Evolutionary conservation across 202 grass and related monocot species (phyloP).

Genomic region (Sporobolus alterniflorus): DNA sequence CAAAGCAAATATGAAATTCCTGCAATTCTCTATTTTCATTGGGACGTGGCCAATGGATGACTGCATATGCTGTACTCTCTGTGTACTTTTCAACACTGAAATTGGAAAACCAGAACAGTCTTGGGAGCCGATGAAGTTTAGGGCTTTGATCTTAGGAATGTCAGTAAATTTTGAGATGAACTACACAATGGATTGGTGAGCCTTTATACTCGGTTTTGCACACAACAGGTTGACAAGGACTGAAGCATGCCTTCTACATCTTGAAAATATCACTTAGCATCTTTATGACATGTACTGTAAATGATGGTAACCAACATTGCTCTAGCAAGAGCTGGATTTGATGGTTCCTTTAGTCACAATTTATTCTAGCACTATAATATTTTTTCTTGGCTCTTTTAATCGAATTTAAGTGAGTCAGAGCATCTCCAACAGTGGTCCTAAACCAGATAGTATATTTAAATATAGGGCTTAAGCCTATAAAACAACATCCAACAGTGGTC

Average conservation of each 20-base stretch:
- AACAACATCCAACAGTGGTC: too few relatives aligned
- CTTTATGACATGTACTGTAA: conserved; percentile 46
- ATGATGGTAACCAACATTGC: conserved; percentile 33
- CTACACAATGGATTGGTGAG: conserved; percentile 80
- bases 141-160: conserved; percentile 58
- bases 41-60: conserved; percentile 56
- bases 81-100: conserved; percentile 61
- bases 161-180: conserved; percentile 80
- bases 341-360: too few relatives aligned
- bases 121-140: conserved; percentile 25
- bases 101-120: conserved; percentile 16
- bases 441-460: too few relatives aligned
- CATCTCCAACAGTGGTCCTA: too few relatives aligned
- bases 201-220: not conserved
- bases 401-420: too few relatives aligned
- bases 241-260: conserved; percentile 81
- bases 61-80: conserved; percentile 79
- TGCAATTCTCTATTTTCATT: conserved; percentile 69
- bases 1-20: conserved; percentile 71
- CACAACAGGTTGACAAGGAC: conserved; percentile 86
- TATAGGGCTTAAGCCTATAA: too few relatives aligned
- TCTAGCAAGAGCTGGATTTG: conserved; percentile 46
- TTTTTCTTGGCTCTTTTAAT: too few relatives aligned
- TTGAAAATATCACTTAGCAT: conserved; percentile 76
- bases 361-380: too few relatives aligned